Evolutionary conservation across 345 rosid species (phyloP).

Genomic region (Erucastrum elatum): DNA sequence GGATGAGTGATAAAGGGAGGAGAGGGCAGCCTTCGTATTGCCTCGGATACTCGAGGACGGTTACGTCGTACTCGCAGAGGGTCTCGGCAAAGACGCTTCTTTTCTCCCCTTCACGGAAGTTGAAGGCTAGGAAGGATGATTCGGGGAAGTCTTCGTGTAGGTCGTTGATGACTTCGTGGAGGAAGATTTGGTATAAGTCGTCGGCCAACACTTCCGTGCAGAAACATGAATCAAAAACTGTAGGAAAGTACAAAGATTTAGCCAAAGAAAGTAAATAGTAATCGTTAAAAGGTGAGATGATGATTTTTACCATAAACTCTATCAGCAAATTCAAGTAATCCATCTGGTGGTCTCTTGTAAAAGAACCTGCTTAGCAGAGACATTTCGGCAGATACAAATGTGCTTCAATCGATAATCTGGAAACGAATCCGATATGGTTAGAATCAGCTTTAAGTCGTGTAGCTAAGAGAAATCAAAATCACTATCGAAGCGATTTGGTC

Average conservation of each 20-base stretch:
- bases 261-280: background rate
- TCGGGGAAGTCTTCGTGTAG: constrained; percentile 87
- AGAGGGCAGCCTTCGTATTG: constrained; percentile 96
- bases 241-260: constrained; percentile 18
- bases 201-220: constrained; percentile 81
- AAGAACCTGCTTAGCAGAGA: constrained; percentile 88
- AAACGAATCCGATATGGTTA: constrained; percentile 3
- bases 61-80: constrained; percentile 73
- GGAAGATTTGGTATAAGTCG: constrained; percentile 63
- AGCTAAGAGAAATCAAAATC: too few species aligned
- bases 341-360: constrained; percentile 93
- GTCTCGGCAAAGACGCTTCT: constrained; percentile 70
- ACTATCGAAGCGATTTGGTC: too few species aligned
- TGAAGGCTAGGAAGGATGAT: constrained; percentile 76
- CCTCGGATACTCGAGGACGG: constrained; percentile 87
- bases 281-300: background rate
- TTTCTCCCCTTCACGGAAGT: constrained; percentile 88
- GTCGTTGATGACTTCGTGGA: constrained; percentile 73
- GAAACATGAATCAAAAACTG: constrained; percentile 97
- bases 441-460: too few species aligned
- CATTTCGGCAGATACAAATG: constrained; percentile 41
- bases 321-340: constrained; percentile 90
- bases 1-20: constrained; percentile 80
- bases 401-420: too few species aligned
- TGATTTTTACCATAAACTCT: constrained; percentile 91